These are phyloP conservation scores for Coemansia nantahalensis DNA, from an alignment of 192 early-diverging fungal species.

Conservation along the genomic window DNA sequence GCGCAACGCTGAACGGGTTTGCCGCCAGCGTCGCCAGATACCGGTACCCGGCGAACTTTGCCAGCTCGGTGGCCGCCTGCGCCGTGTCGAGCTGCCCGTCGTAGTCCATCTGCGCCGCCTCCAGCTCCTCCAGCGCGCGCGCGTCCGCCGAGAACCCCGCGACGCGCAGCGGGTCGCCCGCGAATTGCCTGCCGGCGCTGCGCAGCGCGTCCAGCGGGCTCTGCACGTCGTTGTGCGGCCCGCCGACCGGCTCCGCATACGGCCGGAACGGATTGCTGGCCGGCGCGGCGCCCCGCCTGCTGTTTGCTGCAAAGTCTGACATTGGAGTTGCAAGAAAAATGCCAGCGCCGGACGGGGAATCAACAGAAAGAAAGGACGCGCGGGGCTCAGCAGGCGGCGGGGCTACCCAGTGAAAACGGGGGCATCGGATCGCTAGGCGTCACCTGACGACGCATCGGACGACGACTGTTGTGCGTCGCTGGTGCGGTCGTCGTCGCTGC, in stretches of 20 bases:
- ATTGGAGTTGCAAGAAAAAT: too few relatives aligned
- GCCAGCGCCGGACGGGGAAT: too few relatives aligned
- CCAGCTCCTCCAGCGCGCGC: constrained; percentile 14
- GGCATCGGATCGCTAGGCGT: too few relatives aligned
- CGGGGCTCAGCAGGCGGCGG: too few relatives aligned
- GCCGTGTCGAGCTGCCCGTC: constrained; percentile 22
- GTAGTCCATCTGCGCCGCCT: constrained; percentile 16
- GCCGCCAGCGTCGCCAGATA: constrained; percentile 59
- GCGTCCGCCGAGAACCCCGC: constrained; percentile 11
- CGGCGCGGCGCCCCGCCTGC: not conserved
- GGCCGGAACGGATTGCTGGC: constrained; percentile 36
- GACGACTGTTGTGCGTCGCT: too few relatives aligned
- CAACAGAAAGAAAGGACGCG: too few relatives aligned
- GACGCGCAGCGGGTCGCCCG: constrained; percentile 8
- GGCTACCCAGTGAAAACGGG: too few relatives aligned
- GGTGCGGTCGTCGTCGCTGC: not conserved
- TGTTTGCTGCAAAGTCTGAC: constrained; percentile 29
- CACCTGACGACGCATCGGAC: too few relatives aligned
- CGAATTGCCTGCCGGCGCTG: not conserved
- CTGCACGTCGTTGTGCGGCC: constrained; percentile 32
- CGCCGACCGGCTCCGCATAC: constrained; percentile 33
- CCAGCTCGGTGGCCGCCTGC: constrained; percentile 57
- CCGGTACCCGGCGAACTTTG: constrained; percentile 62
- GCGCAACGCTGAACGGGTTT: constrained; percentile 63
- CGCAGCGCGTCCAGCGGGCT: constrained; percentile 37